These are phyloP conservation scores for Quercus tomentella DNA, from an alignment of 331 rosid genomes.

Conservation along the genomic window DNA sequence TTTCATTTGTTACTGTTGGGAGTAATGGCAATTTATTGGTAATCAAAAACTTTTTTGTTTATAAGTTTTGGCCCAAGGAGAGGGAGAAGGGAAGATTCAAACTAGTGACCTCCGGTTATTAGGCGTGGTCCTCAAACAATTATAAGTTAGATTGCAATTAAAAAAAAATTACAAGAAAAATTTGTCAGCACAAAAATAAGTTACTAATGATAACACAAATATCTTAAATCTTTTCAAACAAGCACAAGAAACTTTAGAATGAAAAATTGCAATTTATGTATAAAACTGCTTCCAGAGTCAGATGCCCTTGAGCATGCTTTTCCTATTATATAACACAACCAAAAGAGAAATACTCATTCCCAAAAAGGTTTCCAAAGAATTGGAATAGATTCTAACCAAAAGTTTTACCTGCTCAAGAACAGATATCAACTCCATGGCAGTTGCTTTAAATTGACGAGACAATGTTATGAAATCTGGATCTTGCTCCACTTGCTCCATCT, in stretches of 20 bases:
- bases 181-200: neutral
- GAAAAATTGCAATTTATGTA: neutral
- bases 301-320: neutral
- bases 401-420: constrained; percentile 85
- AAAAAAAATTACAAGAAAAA: neutral
- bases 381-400: neutral
- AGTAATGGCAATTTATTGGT: too few relatives aligned
- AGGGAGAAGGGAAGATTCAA: too few relatives aligned
- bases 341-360: neutral
- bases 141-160: neutral
- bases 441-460: constrained; percentile 93
- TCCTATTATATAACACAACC: neutral
- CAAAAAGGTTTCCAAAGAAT: constrained; percentile 5
- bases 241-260: neutral
- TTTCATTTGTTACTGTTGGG: too few relatives aligned
- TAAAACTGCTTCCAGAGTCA: neutral
- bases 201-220: neutral
- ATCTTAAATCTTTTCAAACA: neutral
- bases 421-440: constrained; percentile 89
- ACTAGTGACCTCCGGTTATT: too few relatives aligned
- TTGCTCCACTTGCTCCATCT: constrained; percentile 95
- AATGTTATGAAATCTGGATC: constrained; percentile 77
- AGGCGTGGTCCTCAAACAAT: too few relatives aligned
- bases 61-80: too few relatives aligned
- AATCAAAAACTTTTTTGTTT: too few relatives aligned